phyloP scores from a whole-genome alignment of 1,284 basidiomycete species.

The Apiotrichum domesticum region DNA sequence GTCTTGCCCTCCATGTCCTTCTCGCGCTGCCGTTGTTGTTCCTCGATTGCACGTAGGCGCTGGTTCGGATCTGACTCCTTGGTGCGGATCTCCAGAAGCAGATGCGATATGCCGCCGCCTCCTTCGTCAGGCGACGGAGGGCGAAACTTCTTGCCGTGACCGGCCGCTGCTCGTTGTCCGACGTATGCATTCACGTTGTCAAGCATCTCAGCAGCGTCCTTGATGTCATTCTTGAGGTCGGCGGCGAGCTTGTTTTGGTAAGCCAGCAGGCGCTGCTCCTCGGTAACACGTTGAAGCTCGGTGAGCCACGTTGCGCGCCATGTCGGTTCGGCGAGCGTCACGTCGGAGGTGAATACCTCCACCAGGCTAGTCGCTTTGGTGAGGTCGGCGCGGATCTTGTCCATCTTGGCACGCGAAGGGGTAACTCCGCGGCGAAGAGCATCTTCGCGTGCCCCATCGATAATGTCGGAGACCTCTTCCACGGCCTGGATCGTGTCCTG shows the following conservation, averaged over 20 bases:
- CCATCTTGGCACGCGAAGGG: slow-evolving; percentile 69
- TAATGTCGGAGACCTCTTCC: slow-evolving; percentile 86
- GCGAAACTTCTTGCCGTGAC: slow-evolving; percentile 25
- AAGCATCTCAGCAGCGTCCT: slow-evolving; percentile 75
- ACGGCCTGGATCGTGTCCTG: slow-evolving; percentile 87
- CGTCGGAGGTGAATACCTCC: slow-evolving; percentile 72
- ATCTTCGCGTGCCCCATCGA: slow-evolving; percentile 86
- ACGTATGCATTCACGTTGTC: slow-evolving; percentile 83
- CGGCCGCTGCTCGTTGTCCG: slow-evolving; percentile 56
- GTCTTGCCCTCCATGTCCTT: slow-evolving; percentile 60
- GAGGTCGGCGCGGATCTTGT: slow-evolving; percentile 68
- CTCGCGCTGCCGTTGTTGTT: slow-evolving; percentile 69
- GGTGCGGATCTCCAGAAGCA: slow-evolving; percentile 75
- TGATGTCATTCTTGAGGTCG: slow-evolving; percentile 86
- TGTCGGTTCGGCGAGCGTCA: slow-evolving; percentile 84
- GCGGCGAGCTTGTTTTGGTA: slow-evolving; percentile 85
- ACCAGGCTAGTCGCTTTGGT: slow-evolving; percentile 64
- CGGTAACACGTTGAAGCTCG: slow-evolving; percentile 91
- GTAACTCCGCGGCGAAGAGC: slow-evolving; percentile 83
- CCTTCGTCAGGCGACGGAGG: slow-evolving; percentile 20
- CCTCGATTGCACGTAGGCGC: slow-evolving; percentile 83
- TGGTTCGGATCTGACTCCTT: slow-evolving; percentile 70
- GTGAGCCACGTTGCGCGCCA: slow-evolving; percentile 99
- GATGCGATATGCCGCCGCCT: slow-evolving; percentile 55
- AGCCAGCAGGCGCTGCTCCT: slow-evolving; percentile 89